Evolutionary conservation across 2,329 filamentous ascomycete genomes (phyloP).

Genomic region (Fusarium chlamydosporum): DNA sequence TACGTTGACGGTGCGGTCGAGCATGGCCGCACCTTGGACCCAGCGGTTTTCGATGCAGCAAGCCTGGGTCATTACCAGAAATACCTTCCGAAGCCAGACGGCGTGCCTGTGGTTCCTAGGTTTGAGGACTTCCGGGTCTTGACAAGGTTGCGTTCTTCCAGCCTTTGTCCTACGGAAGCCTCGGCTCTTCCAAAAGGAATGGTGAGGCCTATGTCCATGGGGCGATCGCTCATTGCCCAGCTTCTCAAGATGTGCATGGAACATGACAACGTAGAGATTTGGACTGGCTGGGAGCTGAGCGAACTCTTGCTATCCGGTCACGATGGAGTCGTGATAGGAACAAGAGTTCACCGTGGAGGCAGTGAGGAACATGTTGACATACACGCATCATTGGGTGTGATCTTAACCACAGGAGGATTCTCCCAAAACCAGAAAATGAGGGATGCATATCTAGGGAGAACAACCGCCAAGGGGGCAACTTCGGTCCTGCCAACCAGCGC

Average conservation of each 20-base stretch:
- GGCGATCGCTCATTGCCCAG: constrained; percentile 4
- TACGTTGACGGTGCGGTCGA: no score
- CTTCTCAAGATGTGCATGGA: constrained; percentile 6
- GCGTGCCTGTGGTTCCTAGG: no score
- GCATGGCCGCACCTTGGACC: no score
- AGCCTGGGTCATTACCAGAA: no score
- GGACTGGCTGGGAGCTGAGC: not conserved
- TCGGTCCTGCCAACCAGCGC: not conserved
- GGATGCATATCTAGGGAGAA: not conserved
- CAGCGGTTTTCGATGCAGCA: no score
- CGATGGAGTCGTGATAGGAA: not conserved
- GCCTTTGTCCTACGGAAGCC: no score
- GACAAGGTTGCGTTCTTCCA: no score
- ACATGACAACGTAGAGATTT: not conserved
- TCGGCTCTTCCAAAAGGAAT: no score
- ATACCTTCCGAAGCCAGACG: no score
- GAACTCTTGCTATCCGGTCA: not conserved
- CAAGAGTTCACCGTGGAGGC: not conserved
- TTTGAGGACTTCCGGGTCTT: no score
- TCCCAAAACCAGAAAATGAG: constrained; percentile 10
- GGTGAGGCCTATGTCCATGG: no score
- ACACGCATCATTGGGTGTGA: not conserved
- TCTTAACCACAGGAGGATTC: not conserved
- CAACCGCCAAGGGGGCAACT: not conserved
- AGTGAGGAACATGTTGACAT: not conserved